phyloP scores from a whole-genome alignment of 2,329 filamentous ascomycete genomes.

The Claviceps africana region DNA sequence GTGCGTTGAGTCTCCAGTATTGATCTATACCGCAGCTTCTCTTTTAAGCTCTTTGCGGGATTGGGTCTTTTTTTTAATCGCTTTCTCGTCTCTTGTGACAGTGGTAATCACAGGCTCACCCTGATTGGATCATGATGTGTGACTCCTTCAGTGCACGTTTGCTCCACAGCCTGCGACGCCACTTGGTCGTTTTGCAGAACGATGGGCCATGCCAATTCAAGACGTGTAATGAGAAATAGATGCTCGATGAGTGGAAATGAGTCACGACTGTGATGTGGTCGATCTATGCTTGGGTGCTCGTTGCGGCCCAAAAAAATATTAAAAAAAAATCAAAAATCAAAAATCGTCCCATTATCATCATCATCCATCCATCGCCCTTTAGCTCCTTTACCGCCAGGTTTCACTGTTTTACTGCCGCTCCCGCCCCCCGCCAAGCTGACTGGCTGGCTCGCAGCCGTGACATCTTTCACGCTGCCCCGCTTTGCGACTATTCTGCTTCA shows the following conservation, averaged over 20 bases:
- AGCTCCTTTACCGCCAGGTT: background rate
- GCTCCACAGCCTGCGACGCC: conserved; percentile 3
- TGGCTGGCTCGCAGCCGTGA: background rate
- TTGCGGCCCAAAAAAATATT: background rate
- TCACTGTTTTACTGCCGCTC: background rate
- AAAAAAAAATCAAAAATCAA: background rate
- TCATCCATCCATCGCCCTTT: background rate
- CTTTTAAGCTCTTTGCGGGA: background rate
- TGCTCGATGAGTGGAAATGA: conserved; percentile 3
- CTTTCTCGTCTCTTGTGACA: background rate
- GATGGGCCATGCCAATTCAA: background rate
- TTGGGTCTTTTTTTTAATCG: background rate
- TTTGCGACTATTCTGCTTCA: conserved; percentile 7
- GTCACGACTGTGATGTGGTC: background rate
- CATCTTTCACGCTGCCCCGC: conserved; percentile 13
- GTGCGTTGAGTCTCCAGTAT: background rate
- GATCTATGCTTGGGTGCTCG: no score
- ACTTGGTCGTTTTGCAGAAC: conserved; percentile 1
- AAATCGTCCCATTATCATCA: background rate
- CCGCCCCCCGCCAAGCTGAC: background rate
- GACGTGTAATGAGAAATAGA: no score
- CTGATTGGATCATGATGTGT: conserved; percentile 6
- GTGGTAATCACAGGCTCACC: conserved; percentile 1
- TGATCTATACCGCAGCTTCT: background rate
- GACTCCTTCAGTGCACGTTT: conserved; percentile 5